phyloP scores from a whole-genome alignment of 148 eudicot species.

The Agrostemma githago region DNA sequence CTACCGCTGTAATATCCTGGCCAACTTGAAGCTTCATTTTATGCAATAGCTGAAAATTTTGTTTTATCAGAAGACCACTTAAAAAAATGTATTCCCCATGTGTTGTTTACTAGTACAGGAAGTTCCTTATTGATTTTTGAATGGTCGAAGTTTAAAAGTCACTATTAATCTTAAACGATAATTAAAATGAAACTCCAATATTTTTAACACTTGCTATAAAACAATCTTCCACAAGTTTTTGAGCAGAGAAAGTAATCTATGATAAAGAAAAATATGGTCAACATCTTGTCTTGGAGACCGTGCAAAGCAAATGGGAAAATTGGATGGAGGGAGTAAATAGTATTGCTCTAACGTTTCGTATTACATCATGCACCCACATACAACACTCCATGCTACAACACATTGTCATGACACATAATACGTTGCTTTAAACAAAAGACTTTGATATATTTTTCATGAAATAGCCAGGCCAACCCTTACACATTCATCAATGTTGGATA shows the following conservation, averaged over 20 bases:
- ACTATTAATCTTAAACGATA: not conserved
- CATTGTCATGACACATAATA: not conserved
- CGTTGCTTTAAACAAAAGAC: not conserved
- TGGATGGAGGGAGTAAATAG: not conserved
- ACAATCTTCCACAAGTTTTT: not conserved
- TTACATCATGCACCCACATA: not conserved
- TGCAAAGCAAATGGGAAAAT: not conserved
- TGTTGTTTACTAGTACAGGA: not conserved
- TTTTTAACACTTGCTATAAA: not conserved
- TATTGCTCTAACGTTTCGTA: not conserved
- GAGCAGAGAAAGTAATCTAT: not conserved
- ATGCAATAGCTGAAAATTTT: conserved; percentile 62
- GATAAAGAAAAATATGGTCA: not conserved
- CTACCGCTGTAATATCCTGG: conserved; percentile 77
- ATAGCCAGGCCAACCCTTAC: not conserved
- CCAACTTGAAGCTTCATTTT: conserved; percentile 64
- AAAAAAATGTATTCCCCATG: conserved; percentile 1
- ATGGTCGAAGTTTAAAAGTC: not conserved
- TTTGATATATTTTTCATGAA: not conserved
- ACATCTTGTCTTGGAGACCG: not conserved
- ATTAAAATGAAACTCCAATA: not conserved
- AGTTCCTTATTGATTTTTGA: not conserved
- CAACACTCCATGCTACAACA: not conserved
- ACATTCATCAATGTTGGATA: not conserved
- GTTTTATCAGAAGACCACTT: conserved; percentile 15